Evolutionary conservation across 768 basidiomycete species (phyloP).

Genomic region (Mycena pura): DNA sequence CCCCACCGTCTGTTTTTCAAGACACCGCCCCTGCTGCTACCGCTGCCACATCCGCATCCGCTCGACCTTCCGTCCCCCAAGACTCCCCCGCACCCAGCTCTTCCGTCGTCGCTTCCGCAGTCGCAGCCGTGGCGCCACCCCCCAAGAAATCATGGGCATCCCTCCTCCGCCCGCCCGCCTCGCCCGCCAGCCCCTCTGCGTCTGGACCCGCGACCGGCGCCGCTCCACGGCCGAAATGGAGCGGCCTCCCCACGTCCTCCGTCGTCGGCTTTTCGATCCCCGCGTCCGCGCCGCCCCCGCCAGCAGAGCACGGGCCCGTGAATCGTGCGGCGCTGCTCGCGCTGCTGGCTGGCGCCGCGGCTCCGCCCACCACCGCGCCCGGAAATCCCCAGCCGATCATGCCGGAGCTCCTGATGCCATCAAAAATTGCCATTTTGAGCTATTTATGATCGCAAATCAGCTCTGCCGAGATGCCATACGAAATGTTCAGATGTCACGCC

Average conservation of each 20-base stretch:
- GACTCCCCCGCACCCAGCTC: too few relatives aligned
- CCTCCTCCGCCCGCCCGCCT: slow-evolving; percentile 57
- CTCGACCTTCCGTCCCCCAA: too few relatives aligned
- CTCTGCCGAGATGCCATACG: too few relatives aligned
- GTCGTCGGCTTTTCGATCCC: slow-evolving; percentile 80
- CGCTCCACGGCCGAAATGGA: slow-evolving; percentile 38
- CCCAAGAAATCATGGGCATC: slow-evolving; percentile 81
- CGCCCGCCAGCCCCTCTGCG: slow-evolving; percentile 39
- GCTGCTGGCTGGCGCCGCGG: slow-evolving; percentile 51
- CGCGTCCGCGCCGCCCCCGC: slow-evolving; percentile 39
- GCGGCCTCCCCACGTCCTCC: slow-evolving; percentile 69
- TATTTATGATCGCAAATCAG: too few relatives aligned
- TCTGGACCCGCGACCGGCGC: background rate
- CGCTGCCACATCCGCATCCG: slow-evolving; percentile 12
- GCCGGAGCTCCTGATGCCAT: too few relatives aligned
- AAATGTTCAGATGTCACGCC: too few relatives aligned
- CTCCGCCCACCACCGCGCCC: too few relatives aligned
- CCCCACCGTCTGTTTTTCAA: slow-evolving; percentile 6
- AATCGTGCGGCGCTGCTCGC: slow-evolving; percentile 59
- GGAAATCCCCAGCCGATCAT: too few relatives aligned
- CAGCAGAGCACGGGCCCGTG: slow-evolving; percentile 35
- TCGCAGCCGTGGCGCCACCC: slow-evolving; percentile 35
- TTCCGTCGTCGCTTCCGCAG: too few relatives aligned
- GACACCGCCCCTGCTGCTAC: too few relatives aligned
- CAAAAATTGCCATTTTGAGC: too few relatives aligned